These are phyloP conservation scores for Colletotrichum filicis DNA, from an alignment of 2,329 filamentous ascomycete genomes.

Conservation along the genomic window DNA sequence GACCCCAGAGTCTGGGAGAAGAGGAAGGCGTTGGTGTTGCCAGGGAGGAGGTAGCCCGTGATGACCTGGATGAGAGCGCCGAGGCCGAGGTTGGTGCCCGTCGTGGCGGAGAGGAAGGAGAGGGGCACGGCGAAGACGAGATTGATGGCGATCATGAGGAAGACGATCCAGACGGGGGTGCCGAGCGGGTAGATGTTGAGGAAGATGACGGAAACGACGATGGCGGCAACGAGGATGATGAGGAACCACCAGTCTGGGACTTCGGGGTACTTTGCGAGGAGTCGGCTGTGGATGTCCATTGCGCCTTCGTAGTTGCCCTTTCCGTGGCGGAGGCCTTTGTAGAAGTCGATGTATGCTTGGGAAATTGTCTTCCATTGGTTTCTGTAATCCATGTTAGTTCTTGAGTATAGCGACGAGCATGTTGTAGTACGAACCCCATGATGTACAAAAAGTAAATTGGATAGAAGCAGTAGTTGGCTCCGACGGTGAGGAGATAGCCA, in stretches of 20 bases:
- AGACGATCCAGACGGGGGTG: conserved; percentile 44
- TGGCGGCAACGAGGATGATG: conserved; percentile 47
- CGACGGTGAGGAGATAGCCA: conserved; percentile 52
- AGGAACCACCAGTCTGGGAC: conserved; percentile 63
- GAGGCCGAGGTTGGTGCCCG: conserved; percentile 54
- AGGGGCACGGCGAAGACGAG: conserved; percentile 55
- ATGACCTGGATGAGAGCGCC: conserved; percentile 56
- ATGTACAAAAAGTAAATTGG: conserved; percentile 56
- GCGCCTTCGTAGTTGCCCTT: conserved; percentile 53
- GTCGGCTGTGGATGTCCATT: conserved; percentile 53
- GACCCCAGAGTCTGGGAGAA: conserved; percentile 33
- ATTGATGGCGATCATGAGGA: conserved; percentile 47
- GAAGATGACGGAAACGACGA: conserved; percentile 47
- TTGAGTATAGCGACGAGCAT: accelerated
- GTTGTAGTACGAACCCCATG: conserved; percentile 38
- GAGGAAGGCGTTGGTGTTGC: conserved; percentile 46
- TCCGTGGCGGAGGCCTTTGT: conserved; percentile 49
- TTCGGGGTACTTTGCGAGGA: conserved; percentile 57
- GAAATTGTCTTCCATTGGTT: conserved; percentile 52
- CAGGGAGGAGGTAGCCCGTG: conserved; percentile 54
- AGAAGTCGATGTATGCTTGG: conserved; percentile 51
- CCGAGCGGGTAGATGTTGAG: conserved; percentile 42
- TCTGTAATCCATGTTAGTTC: background rate
- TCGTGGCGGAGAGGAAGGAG: conserved; percentile 56
- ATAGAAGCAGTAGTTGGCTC: conserved; percentile 56